Percentiles rank a stretch among this genome's conserved stretches.
Evolutionary conservation across 2,329 filamentous ascomycete genomes (phyloP).

Genomic region (Calonectria fujianensis): DNA sequence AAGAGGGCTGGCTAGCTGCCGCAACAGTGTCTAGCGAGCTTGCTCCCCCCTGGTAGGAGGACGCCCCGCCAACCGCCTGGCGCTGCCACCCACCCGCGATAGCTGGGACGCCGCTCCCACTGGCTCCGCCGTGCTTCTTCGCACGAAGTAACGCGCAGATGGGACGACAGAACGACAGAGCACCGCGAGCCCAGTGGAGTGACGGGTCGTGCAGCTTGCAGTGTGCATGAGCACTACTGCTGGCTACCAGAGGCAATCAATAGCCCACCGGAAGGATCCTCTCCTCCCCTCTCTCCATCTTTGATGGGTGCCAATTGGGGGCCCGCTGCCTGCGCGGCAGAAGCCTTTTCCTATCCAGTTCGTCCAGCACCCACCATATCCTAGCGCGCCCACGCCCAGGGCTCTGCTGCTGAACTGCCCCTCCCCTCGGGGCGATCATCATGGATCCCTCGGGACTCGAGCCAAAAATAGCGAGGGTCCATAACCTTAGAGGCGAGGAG

Average conservation of each 20-base stretch:
- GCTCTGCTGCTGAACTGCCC: conserved; percentile 13
- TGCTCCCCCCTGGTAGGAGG: background rate
- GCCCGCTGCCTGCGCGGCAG: background rate
- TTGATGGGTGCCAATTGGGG: background rate
- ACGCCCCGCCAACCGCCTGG: conserved; percentile 19
- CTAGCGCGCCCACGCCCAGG: no score
- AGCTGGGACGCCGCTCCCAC: background rate
- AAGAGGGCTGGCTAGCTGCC: background rate
- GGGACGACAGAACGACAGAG: conserved; percentile 1
- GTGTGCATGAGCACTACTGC: conserved; percentile 11
- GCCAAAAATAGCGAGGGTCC: conserved; percentile 28
- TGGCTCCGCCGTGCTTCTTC: background rate
- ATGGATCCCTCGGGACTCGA: conserved; percentile 26
- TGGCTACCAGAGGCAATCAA: conserved; percentile 4
- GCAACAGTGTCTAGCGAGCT: conserved; percentile 15
- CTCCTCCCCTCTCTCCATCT: background rate
- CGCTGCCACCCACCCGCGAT: background rate
- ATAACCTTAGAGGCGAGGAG: conserved; percentile 17
- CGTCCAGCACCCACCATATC: background rate
- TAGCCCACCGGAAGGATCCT: background rate
- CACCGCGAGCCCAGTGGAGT: conserved; percentile 5
- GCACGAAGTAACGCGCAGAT: conserved; percentile 2
- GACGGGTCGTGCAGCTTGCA: conserved; percentile 16
- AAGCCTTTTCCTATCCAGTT: background rate
- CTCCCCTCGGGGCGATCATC: conserved; percentile 11